Base-by-base conservation (phyloP, 108 stramenopile species). In the Cylindrotheca fusiformis region DNA sequence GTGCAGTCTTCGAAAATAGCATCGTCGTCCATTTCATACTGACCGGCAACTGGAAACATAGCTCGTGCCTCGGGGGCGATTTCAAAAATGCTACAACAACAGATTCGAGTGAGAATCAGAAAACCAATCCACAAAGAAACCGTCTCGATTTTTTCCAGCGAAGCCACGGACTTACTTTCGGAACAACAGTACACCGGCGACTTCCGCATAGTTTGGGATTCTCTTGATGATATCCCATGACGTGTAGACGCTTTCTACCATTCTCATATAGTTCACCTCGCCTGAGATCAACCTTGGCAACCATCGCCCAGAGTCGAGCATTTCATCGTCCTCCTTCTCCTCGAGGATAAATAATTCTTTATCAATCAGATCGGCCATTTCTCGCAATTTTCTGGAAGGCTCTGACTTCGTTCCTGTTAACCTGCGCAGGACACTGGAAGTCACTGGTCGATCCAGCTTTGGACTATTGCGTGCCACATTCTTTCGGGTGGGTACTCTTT, bases 151-250 rank as follows among this genome's bases (percentile, higher is more conserved):
- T n/a, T n/a, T n/a, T n/a, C n/a, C n/a, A n/a, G n/a, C n/a, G n/a
- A n/a, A n/a, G n/a, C n/a, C n/a, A 52, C 41, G 22, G 1, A 52
- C 68, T 59, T 68, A 73, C 73, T 57, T 67, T 58, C 67, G 53
- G 30, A 69, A 76, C 1, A 76, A 33, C 2, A 76, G 21, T 19
- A 55, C 62, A 2, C 75, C 75, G 17, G 75, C 75, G 19, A 76
- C 68, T 32, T 64, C 58, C 55, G 69, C 66, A 60, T 65, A 69
- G 52, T 76, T 64, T 21, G 54, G 50, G 24, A 76, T 76, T 2
- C 23, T 33, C 25, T 31, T 55, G 10, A 76, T 48, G 12, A 30
- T 32, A 28, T 51, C 53, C 75, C 75, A 76, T 14, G 48, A 52
- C 31, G 55, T 24, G 5, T 32, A 50, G 29, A 70, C 69, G 52